Evolutionary conservation across 1,139 yeast species (phyloP).

Genomic region (Wickerhamomyces sp.): DNA sequence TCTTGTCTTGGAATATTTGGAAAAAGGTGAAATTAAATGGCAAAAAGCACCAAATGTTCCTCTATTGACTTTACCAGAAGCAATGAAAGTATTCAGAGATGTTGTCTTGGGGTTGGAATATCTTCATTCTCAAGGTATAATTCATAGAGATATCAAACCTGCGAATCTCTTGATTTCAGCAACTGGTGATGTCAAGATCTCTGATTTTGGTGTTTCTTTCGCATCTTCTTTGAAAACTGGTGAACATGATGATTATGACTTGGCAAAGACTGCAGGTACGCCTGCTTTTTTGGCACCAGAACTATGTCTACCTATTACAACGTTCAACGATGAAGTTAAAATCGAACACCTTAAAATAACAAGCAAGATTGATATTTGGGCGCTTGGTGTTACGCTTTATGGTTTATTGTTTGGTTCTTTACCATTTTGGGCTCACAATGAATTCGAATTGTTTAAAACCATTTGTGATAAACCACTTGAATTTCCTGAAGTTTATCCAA

Average conservation of each 20-base stretch:
- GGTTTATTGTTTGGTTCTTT: slow-evolving; percentile 84
- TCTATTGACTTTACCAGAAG: slow-evolving; percentile 55
- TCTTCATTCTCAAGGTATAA: slow-evolving; percentile 86
- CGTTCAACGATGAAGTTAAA: slow-evolving; percentile 13
- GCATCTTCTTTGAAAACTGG: slow-evolving; percentile 54
- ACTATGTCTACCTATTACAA: slow-evolving; percentile 38
- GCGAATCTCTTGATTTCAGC: slow-evolving; percentile 78
- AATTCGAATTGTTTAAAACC: slow-evolving; percentile 78
- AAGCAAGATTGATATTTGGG: slow-evolving; percentile 58
- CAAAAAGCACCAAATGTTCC: slow-evolving; percentile 55
- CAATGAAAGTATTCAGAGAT: slow-evolving; percentile 74
- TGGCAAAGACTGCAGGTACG: slow-evolving; percentile 87
- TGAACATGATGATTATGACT: slow-evolving; percentile 67
- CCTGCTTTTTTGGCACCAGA: slow-evolving; percentile 87
- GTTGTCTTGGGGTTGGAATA: slow-evolving; percentile 89
- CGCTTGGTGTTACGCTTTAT: slow-evolving; percentile 87
- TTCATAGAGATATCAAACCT: slow-evolving; percentile 96
- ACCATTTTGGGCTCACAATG: slow-evolving; percentile 89
- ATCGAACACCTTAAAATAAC: slow-evolving; percentile 25
- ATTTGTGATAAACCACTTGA: slow-evolving; percentile 60
- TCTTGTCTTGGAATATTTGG: slow-evolving; percentile 84
- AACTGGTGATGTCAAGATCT: slow-evolving; percentile 77
- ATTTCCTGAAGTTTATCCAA: slow-evolving; percentile 52
- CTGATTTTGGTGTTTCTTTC: slow-evolving; percentile 96
- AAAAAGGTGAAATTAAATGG: slow-evolving; percentile 93